Conservation (phyloP, 2,329 filamentous ascomycete species). For the Colletotrichum noveboracense region DNA sequence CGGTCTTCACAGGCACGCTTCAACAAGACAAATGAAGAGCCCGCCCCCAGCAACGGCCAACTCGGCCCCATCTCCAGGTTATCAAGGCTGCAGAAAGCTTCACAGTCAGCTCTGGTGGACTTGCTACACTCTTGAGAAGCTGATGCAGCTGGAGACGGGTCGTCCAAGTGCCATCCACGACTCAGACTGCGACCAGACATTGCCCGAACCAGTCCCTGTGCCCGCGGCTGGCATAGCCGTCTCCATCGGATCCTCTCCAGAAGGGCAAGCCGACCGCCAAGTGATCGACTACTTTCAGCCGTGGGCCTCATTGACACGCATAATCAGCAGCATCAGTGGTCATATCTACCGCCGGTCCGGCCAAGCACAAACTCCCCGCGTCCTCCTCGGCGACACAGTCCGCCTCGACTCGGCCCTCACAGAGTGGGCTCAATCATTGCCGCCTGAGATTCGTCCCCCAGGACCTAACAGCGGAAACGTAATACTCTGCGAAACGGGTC, state of each 20-base stretch:
- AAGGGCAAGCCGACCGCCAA: background rate
- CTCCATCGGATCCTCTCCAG: background rate
- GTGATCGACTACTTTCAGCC: constrained; percentile 20
- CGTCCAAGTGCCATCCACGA: constrained; percentile 25
- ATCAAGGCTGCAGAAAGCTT: constrained; percentile 42
- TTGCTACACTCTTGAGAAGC: constrained; percentile 54
- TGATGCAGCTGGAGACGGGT: constrained; percentile 29
- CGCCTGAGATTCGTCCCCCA: background rate
- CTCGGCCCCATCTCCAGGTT: background rate
- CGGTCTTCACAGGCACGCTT: constrained; percentile 25
- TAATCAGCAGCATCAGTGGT: constrained; percentile 19
- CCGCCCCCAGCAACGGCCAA: background rate
- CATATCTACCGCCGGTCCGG: constrained; percentile 1
- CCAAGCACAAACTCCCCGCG: background rate
- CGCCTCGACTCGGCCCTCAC: constrained; percentile 22
- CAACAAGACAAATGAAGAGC: background rate
- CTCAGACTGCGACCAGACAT: constrained; percentile 18
- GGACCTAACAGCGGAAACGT: background rate
- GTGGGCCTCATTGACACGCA: constrained; percentile 19
- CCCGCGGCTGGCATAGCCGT: background rate
- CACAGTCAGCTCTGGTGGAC: constrained; percentile 57
- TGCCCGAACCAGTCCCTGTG: background rate
- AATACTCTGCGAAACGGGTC: background rate
- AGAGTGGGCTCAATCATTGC: constrained; percentile 20
- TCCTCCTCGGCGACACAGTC: constrained; percentile 15